phyloP scores from a whole-genome alignment of 345 rosid species.

The Cochlearia excelsa region DNA sequence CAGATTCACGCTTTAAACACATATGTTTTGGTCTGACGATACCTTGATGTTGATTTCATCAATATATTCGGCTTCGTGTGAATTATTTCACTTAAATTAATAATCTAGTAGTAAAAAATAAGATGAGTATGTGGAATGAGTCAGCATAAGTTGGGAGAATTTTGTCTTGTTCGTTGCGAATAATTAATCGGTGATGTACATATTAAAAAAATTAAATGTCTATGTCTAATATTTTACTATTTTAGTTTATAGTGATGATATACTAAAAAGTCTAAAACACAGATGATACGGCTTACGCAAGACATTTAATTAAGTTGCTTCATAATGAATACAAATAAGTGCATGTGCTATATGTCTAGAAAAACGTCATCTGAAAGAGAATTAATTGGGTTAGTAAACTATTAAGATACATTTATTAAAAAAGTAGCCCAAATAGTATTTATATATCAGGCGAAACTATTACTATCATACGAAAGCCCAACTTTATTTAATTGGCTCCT shows the following conservation, averaged over 20 bases:
- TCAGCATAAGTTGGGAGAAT: constrained; percentile 21
- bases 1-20: constrained; percentile 1
- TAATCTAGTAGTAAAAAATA: background rate
- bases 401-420: too few species aligned
- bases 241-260: constrained; percentile 1
- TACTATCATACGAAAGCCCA: too few species aligned
- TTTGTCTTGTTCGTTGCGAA: constrained; percentile 20
- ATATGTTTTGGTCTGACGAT: constrained; percentile 13
- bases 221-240: background rate
- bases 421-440: too few species aligned
- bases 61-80: constrained; percentile 2
- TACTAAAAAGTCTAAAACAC: background rate
- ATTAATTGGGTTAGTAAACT: too few species aligned
- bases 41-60: constrained; percentile 17
- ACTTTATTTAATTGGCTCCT: too few species aligned
- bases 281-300: constrained; percentile 19
- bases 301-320: too few species aligned
- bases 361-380: too few species aligned
- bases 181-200: constrained; percentile 23
- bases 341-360: too few species aligned
- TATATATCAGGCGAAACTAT: too few species aligned
- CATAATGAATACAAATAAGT: too few species aligned
- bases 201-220: constrained; percentile 7
- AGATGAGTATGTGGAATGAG: constrained; percentile 21
- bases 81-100: constrained; percentile 3